Percentiles rank a stretch among this genome's conserved stretches.
Evolutionary conservation across 345 rosid genomes (phyloP).

Genomic region (Salix brachista): DNA sequence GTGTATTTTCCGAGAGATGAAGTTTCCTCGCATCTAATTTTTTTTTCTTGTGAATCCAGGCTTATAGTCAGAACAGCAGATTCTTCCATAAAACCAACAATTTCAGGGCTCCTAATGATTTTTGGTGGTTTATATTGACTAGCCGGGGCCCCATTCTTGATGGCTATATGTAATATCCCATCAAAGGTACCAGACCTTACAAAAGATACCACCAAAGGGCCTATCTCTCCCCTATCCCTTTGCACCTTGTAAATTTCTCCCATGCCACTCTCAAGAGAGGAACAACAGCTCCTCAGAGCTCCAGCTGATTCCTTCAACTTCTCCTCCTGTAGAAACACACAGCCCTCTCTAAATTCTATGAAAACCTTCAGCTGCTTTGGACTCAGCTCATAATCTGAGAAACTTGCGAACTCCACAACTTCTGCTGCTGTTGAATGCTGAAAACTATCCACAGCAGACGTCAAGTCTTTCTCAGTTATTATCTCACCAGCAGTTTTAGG

Average conservation of each 20-base stretch:
- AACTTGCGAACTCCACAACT: constrained; percentile 35
- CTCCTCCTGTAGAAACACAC: constrained; percentile 10
- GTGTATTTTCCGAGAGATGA: too few relatives aligned
- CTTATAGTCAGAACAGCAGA: constrained; percentile 22
- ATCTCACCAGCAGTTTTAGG: constrained; percentile 35
- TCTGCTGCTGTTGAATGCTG: constrained; percentile 27
- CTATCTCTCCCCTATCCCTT: constrained; percentile 30
- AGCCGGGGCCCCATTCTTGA: constrained; percentile 40
- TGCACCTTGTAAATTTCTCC: constrained; percentile 43
- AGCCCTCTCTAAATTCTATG: constrained; percentile 29
- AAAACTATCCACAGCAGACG: constrained; percentile 35
- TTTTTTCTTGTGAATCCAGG: constrained; percentile 4
- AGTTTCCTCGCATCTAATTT: too few relatives aligned
- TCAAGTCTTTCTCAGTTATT: constrained; percentile 39
- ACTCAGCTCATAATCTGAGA: constrained; percentile 20
- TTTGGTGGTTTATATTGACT: constrained; percentile 52
- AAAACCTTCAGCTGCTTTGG: constrained; percentile 34
- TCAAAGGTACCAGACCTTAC: constrained; percentile 42
- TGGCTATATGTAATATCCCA: constrained; percentile 28
- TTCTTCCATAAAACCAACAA: constrained; percentile 34
- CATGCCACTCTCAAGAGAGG: constrained; percentile 31
- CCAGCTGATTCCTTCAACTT: constrained; percentile 7
- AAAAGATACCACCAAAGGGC: constrained; percentile 29
- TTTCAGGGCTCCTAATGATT: constrained; percentile 37
- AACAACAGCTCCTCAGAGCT: constrained; percentile 25